Evolutionary conservation across 345 rosid species (phyloP).

Genomic region (Brassica rapa): DNA sequence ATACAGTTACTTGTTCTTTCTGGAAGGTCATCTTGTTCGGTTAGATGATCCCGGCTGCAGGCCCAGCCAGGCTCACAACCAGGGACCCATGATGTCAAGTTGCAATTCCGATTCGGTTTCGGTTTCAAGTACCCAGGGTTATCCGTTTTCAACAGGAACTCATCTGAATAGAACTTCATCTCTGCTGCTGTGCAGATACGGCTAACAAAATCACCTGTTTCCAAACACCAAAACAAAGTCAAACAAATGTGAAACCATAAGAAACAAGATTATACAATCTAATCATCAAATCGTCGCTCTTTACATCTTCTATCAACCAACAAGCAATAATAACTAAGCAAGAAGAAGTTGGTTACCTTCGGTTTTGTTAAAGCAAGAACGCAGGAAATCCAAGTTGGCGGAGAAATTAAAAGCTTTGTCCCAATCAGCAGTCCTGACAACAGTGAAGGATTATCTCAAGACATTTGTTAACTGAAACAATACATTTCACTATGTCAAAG

Average conservation of each 20-base stretch:
- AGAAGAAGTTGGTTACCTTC: slow-evolving; percentile 48
- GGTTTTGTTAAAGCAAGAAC: slow-evolving; percentile 59
- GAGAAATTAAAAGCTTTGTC: slow-evolving; percentile 77
- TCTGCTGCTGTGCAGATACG: slow-evolving; percentile 84
- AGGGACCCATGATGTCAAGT: slow-evolving; percentile 73
- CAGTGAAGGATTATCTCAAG: slow-evolving; percentile 8
- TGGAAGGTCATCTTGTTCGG: slow-evolving; percentile 43
- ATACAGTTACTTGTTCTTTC: slow-evolving; percentile 60
- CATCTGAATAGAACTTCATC: slow-evolving; percentile 63
- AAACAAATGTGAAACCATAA: too few species aligned
- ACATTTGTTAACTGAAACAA: slow-evolving; percentile 2
- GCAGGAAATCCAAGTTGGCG: slow-evolving; percentile 70
- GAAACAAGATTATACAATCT: background rate
- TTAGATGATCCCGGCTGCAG: slow-evolving; percentile 50
- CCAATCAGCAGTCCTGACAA: slow-evolving; percentile 87
- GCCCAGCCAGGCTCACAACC: slow-evolving; percentile 99
- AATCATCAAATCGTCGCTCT: background rate
- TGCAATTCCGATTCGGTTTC: slow-evolving; percentile 74
- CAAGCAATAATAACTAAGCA: background rate
- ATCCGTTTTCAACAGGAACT: slow-evolving; percentile 46
- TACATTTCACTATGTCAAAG: background rate
- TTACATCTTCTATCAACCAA: background rate
- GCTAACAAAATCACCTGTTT: slow-evolving; percentile 49
- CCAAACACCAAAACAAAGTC: background rate
- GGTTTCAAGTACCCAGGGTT: slow-evolving; percentile 34